phyloP scores from a whole-genome alignment of 257 asterid genomes.

The Solanum peruvianum region DNA sequence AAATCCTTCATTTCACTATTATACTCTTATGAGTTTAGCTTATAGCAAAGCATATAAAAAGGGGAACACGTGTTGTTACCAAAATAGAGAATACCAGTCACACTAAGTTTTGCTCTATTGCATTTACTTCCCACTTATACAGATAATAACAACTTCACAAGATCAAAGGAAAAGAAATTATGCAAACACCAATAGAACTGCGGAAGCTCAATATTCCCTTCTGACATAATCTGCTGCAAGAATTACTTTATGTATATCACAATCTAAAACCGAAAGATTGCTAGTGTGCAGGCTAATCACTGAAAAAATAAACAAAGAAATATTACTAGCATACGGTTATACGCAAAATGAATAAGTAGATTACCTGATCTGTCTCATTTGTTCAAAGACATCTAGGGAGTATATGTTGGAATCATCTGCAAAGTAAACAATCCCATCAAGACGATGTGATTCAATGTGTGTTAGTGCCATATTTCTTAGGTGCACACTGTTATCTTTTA shows the following conservation, averaged over 20 bases:
- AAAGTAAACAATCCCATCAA: constrained; percentile 70
- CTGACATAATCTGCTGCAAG: neutral
- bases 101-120: neutral
- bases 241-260: neutral
- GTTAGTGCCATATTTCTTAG: constrained; percentile 54
- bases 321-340: neutral
- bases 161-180: neutral
- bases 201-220: neutral
- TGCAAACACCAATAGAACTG: neutral
- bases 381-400: constrained; percentile 39
- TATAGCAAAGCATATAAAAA: neutral
- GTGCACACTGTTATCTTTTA: constrained; percentile 19
- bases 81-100: neutral
- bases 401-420: constrained; percentile 58
- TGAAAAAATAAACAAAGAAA: neutral
- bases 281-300: neutral
- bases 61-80: neutral
- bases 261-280: neutral
- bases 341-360: neutral
- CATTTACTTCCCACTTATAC: neutral
- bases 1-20: neutral
- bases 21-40: neutral
- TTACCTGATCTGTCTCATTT: constrained; percentile 74
- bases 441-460: constrained; percentile 58
- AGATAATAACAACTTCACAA: neutral